Evolutionary conservation across 208 protist genomes (phyloP), one percentile per base, ranked within the genome.

Genomic region (Endotrypanum monterogeii): DNA sequence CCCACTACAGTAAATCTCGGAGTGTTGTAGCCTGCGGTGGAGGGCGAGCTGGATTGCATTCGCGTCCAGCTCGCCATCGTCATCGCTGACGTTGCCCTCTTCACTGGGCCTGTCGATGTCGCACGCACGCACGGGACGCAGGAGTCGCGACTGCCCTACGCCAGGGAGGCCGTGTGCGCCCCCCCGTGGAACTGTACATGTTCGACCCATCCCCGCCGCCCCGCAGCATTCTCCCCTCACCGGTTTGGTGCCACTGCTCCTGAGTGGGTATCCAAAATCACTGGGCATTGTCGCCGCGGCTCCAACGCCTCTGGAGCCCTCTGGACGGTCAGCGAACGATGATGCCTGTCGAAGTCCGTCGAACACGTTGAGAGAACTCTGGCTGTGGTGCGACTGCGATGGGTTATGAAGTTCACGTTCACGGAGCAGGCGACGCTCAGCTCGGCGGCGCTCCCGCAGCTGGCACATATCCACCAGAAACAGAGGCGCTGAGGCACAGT

Each of bases 391-490:
- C 68, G 11, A 57, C 51, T 80, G 48, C 37, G 68, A 14, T 48
- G 44, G 68, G 54, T 78, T 30, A 41, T 44, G 67, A 41, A 55
- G 74, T 52, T 57, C 54, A 39, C 74, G 54, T 28, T 70, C 65
- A 23, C 67, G 70, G 58, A 71, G 65, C 65, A 71, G 54, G 23
- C 20, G 65, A 30, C 73, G 74, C 69, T 75, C 41, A 18, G 44
- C 58, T n/a, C 75, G 67, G 25, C 75, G 71, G 30, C 61, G 71
- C 54, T 82, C 77, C 18, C 74, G 71, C 62, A 82, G 48, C 51
- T 81, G 85, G 14, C 72, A 80, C 11, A 94, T 78, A 77, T 96
- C 91, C 30, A 96, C 86, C 12, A 94, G 67, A 80, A 96, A 96
- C 11, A 84, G 67, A 35, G 91, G 91, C 44, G 91, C 79, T 5